phyloP scores from a whole-genome alignment of 2,329 filamentous ascomycete genomes.

The Rhexocercosporidium sp. region DNA sequence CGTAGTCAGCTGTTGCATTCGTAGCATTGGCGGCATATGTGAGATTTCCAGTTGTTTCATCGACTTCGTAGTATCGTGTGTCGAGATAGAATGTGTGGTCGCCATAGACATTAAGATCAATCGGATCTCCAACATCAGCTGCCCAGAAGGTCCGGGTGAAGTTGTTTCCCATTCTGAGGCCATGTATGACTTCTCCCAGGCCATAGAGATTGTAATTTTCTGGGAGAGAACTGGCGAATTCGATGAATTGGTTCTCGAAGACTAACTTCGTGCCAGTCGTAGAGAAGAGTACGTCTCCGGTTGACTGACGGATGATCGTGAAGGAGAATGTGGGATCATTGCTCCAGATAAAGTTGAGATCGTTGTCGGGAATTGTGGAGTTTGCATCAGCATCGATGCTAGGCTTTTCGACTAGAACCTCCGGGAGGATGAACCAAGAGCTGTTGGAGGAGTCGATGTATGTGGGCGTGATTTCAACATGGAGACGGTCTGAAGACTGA shows the following conservation, averaged over 20 bases:
- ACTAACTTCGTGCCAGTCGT: conserved; percentile 69
- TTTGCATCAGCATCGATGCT: conserved; percentile 47
- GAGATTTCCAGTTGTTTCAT: conserved; percentile 51
- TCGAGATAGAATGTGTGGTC: conserved; percentile 81
- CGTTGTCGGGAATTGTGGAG: conserved; percentile 52
- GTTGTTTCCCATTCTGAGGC: conserved; percentile 74
- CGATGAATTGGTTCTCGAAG: conserved; percentile 79
- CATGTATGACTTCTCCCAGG: conserved; percentile 74
- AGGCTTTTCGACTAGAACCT: conserved; percentile 56
- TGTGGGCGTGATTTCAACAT: conserved; percentile 72
- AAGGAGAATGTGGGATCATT: conserved; percentile 70
- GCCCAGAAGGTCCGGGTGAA: conserved; percentile 71
- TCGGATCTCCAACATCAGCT: conserved; percentile 69
- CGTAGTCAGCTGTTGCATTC: conserved; percentile 59
- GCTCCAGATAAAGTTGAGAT: conserved; percentile 59
- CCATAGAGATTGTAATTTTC: conserved; percentile 79
- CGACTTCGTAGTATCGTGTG: conserved; percentile 72
- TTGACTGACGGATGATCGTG: conserved; percentile 62
- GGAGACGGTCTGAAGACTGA: conserved; percentile 67
- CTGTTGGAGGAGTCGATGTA: conserved; percentile 64
- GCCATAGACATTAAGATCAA: conserved; percentile 67
- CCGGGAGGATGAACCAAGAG: conserved; percentile 71
- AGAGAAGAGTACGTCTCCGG: conserved; percentile 69
- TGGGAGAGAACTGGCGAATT: conserved; percentile 69
- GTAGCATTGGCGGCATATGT: conserved; percentile 61